These are phyloP conservation scores for Colletotrichum sp. DNA, from an alignment of 2,329 filamentous ascomycete species.

Conservation along the genomic window DNA sequence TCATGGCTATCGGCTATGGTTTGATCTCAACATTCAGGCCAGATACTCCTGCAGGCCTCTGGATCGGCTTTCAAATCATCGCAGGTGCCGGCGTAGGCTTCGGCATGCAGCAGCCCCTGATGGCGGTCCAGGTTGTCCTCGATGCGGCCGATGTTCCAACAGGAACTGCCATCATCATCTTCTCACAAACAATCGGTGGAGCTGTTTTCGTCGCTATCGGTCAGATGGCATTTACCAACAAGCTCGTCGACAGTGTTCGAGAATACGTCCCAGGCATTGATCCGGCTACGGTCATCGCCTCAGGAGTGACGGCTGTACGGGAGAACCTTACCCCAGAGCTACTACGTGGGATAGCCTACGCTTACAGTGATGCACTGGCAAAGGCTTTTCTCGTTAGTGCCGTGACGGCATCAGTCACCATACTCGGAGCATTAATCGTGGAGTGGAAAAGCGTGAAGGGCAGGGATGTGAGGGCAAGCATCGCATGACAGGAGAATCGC, in stretches of 20 bases:
- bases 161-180: slow-evolving; percentile 52
- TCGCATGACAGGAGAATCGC: not conserved
- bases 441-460: slow-evolving; percentile 65
- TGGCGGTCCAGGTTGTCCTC: slow-evolving; percentile 52
- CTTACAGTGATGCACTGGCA: slow-evolving; percentile 51
- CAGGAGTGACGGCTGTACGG: slow-evolving; percentile 43
- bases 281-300: slow-evolving; percentile 32
- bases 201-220: slow-evolving; percentile 57
- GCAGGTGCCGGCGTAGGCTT: slow-evolving; percentile 47
- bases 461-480: slow-evolving; percentile 44
- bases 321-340: slow-evolving; percentile 30
- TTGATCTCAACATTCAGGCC: slow-evolving; percentile 46
- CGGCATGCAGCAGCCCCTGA: slow-evolving; percentile 47
- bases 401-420: slow-evolving; percentile 48
- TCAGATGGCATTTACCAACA: slow-evolving; percentile 56
- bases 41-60: slow-evolving; percentile 36
- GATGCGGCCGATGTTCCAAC: slow-evolving; percentile 47
- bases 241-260: slow-evolving; percentile 42
- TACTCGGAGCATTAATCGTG: slow-evolving; percentile 46
- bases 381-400: slow-evolving; percentile 47
- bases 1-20: slow-evolving; percentile 42
- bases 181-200: slow-evolving; percentile 47
- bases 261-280: slow-evolving; percentile 39
- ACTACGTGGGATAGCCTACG: slow-evolving; percentile 38
- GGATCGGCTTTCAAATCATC: slow-evolving; percentile 51